Evolutionary conservation across 1,139 yeast genomes (phyloP).

Genomic region (Kodamaea suecica): DNA sequence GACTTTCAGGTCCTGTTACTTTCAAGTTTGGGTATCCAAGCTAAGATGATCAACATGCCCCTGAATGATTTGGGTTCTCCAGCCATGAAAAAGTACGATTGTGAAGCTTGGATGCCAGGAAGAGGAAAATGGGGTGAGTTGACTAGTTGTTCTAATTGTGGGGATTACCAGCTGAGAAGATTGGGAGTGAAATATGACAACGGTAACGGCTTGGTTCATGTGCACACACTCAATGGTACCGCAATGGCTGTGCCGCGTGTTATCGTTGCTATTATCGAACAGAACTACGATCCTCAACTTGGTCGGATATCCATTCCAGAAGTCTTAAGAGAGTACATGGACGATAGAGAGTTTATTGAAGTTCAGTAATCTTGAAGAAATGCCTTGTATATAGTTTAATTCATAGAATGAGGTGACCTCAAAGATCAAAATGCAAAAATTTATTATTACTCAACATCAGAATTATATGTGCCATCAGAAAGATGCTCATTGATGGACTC

Average conservation of each 20-base stretch:
- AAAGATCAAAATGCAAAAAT: too few relatives aligned
- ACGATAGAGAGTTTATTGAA: slow-evolving; percentile 43
- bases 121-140: slow-evolving; percentile 91
- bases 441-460: slow-evolving; percentile 19
- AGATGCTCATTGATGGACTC: slow-evolving; percentile 8
- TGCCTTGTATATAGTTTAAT: background rate
- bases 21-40: slow-evolving; percentile 66
- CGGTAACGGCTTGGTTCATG: slow-evolving; percentile 44
- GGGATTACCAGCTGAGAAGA: slow-evolving; percentile 87
- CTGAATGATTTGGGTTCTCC: slow-evolving; percentile 91
- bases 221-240: slow-evolving; percentile 90
- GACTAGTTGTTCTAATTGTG: slow-evolving; percentile 87
- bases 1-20: slow-evolving; percentile 65
- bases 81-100: slow-evolving; percentile 86
- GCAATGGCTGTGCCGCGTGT: slow-evolving; percentile 95
- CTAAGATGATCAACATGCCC: slow-evolving; percentile 86
- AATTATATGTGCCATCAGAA: slow-evolving; percentile 16
- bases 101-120: slow-evolving; percentile 99
- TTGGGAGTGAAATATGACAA: slow-evolving; percentile 59
- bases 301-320: slow-evolving; percentile 63
- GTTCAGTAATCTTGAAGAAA: background rate
- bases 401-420: background rate
- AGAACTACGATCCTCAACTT: slow-evolving; percentile 61
- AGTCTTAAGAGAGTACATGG: slow-evolving; percentile 68
- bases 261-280: slow-evolving; percentile 84